Base-by-base conservation (phyloP, 106 monocot genomes). In the Dendrobium catenatum region DNA sequence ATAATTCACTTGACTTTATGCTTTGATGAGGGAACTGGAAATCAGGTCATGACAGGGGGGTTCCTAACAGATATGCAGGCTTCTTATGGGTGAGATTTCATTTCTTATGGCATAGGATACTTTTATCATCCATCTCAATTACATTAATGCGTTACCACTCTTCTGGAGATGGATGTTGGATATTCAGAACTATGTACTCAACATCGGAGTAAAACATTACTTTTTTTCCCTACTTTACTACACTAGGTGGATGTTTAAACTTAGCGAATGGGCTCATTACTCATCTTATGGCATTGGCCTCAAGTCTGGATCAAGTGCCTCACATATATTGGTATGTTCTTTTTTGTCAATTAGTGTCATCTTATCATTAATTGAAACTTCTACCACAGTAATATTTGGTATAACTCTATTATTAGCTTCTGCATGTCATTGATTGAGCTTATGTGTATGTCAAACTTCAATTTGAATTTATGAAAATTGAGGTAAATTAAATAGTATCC, bases 21-120 rank as follows among this genome's bases (percentile, higher is more conserved):
- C 79, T 98, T 98, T 78, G 97, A 98, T 73, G 97, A 98, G 87
- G 97, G 97, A 81, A 98, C 97, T 80, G 97, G 97, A 82, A 98
- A 93, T 86, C 97, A 98, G 82, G 68, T 88, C 27, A 98, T 98
- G 97, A 98, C 97, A 33, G 97, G 97, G 75, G 97, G 97, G 72
- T 98, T 98, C 86, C 84, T 98, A 66, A 98, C 97, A 74, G 97
- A 94, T 72, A 95, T 89, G 75, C 91, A 98, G 55, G 97, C 97
- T 77, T 92, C 97, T 9, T 89, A 93, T 87, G 97, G 97, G 97
- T 98, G 82, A 87, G 86, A 75, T n/a, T 61, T 47, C 16, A 70
- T 29, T 70, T 70, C 70, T 70, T 70, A 68, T 68, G 29, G n/a
- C n/a, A 15, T 68, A 2, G 37, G 31, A 33, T 70, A 15, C 70